Conservation (phyloP, 2,329 filamentous ascomycete species). For the Elsinoe ampelina region DNA sequence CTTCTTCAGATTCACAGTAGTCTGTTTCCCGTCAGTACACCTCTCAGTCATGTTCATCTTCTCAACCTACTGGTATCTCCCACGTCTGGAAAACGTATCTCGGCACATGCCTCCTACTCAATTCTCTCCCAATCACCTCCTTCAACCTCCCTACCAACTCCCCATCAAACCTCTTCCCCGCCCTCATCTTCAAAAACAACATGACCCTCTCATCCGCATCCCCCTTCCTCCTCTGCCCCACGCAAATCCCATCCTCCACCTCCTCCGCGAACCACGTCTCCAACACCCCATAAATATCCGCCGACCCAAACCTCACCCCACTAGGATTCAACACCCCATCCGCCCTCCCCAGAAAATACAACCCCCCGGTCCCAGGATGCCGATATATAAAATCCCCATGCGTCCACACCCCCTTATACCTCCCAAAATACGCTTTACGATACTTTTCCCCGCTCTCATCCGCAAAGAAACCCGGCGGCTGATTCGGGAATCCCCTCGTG, state of each 20-base stretch:
- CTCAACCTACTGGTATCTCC: conserved; percentile 61
- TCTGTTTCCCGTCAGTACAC: conserved; percentile 36
- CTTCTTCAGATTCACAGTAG: conserved; percentile 76
- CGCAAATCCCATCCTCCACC: conserved; percentile 65
- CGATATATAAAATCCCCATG: conserved; percentile 72
- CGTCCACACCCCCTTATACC: conserved; percentile 56
- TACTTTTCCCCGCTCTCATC: conserved; percentile 35
- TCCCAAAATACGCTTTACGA: conserved; percentile 37
- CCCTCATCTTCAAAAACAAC: conserved; percentile 51
- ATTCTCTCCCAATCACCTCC: conserved; percentile 53
- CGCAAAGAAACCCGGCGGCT: conserved; percentile 49
- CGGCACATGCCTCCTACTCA: conserved; percentile 67
- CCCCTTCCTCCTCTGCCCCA: conserved; percentile 60
- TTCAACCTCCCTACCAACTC: conserved; percentile 52
- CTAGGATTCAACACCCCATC: conserved; percentile 75
- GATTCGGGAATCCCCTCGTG: conserved; percentile 62
- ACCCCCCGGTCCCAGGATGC: conserved; percentile 56
- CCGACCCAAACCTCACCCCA: conserved; percentile 68
- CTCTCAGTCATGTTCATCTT: not conserved
- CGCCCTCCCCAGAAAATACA: conserved; percentile 59
- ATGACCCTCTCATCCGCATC: conserved; percentile 52
- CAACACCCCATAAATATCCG: conserved; percentile 69
- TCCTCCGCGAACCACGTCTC: conserved; percentile 54
- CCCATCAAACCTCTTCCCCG: conserved; percentile 47
- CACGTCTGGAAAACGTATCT: conserved; percentile 70